Evolutionary conservation across 2,329 filamentous ascomycete species (phyloP).

Genomic region (Colletotrichum aenigma): DNA sequence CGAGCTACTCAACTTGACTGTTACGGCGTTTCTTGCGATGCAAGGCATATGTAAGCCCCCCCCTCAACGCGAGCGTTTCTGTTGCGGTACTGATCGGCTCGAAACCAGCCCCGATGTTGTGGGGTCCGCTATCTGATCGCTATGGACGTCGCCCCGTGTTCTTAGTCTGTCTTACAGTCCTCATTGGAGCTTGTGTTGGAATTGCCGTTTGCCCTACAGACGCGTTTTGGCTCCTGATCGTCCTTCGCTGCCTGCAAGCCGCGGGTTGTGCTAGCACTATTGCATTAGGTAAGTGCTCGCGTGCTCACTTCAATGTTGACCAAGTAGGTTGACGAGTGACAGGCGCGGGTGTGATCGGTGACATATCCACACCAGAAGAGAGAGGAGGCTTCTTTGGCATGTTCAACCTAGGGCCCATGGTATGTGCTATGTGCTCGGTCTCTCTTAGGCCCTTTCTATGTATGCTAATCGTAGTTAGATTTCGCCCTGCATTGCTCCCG

Average conservation of each 20-base stretch:
- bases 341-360: slow-evolving; percentile 36
- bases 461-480: slow-evolving; percentile 22
- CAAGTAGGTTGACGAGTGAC: not conserved
- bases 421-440: not conserved
- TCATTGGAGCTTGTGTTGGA: slow-evolving; percentile 34
- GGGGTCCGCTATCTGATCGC: slow-evolving; percentile 37
- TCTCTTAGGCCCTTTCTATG: not conserved
- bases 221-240: slow-evolving; percentile 35
- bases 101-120: slow-evolving; percentile 32
- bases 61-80: too few relatives aligned
- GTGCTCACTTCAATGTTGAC: not conserved
- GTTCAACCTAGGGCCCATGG: slow-evolving; percentile 37
- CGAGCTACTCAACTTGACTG: slow-evolving; percentile 34
- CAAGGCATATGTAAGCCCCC: slow-evolving; percentile 25
- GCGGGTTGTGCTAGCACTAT: slow-evolving; percentile 38
- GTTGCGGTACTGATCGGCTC: rapidly evolving
- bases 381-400: slow-evolving; percentile 36
- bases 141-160: slow-evolving; percentile 34
- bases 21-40: slow-evolving; percentile 35
- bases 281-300: slow-evolving; percentile 23
- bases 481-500: slow-evolving; percentile 51
- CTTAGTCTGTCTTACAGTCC: slow-evolving; percentile 30
- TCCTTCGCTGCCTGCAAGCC: slow-evolving; percentile 33
- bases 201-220: slow-evolving; percentile 33
- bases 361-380: slow-evolving; percentile 34